These are phyloP conservation scores for Cylindrotheca fusiformis DNA, from an alignment of 108 stramenopile genomes.

Conservation along the genomic window DNA sequence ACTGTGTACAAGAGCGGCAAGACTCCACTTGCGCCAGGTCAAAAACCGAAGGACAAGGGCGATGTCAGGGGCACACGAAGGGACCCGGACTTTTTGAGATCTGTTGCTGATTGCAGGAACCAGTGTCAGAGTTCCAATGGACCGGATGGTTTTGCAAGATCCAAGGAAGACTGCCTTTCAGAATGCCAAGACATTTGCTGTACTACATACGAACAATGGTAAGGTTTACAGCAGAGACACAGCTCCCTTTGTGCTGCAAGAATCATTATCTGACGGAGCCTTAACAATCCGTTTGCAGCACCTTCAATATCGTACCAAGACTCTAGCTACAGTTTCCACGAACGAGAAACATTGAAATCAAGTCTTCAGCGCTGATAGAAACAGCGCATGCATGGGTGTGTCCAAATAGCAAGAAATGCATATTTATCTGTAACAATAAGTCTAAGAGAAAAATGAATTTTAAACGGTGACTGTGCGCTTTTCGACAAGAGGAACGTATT, in stretches of 20 bases:
- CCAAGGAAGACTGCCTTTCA: slow-evolving; percentile 71
- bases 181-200: slow-evolving; percentile 88
- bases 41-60: slow-evolving; percentile 63
- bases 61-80: slow-evolving; percentile 72
- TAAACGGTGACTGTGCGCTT: slow-evolving; percentile 49
- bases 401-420: no score
- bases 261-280: background rate
- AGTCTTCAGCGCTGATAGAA: no score
- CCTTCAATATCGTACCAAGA: slow-evolving; percentile 33
- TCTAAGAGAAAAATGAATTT: no score
- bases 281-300: background rate
- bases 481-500: slow-evolving; percentile 83
- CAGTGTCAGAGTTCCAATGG: slow-evolving; percentile 56
- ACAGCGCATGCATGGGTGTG: no score
- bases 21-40: slow-evolving; percentile 60
- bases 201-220: slow-evolving; percentile 80
- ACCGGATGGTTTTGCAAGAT: slow-evolving; percentile 67
- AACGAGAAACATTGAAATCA: background rate
- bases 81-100: slow-evolving; percentile 79
- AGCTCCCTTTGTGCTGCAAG: slow-evolving; percentile 57
- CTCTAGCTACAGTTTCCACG: slow-evolving; percentile 2
- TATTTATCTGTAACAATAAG: no score
- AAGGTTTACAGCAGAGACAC: slow-evolving; percentile 40
- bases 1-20: slow-evolving; percentile 38
- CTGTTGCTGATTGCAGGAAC: slow-evolving; percentile 66